These are phyloP conservation scores for Oryza longistaminata DNA, from an alignment of 176 grass and related monocot genomes.

Conservation along the genomic window DNA sequence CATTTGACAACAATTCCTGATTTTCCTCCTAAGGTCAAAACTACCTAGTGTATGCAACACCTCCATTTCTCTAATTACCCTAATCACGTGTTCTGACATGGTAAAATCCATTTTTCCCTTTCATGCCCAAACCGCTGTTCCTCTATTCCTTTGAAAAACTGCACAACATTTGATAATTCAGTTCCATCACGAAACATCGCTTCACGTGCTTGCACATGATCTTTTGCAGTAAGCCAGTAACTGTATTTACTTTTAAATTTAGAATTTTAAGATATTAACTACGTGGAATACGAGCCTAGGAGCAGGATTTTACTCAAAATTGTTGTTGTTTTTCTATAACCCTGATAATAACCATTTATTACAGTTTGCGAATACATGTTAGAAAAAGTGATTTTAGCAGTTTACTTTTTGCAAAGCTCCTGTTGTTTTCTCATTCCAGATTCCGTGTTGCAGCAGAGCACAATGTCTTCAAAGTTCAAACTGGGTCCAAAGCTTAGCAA, in stretches of 20 bases:
- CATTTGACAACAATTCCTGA: not conserved
- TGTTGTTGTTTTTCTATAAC: not conserved
- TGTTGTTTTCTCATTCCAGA: not conserved
- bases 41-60: not conserved
- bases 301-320: too few relatives aligned
- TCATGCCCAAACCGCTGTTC: not conserved
- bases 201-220: not conserved
- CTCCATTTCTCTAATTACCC: not conserved
- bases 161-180: not conserved
- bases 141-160: not conserved
- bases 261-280: not conserved
- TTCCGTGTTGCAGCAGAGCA: not conserved
- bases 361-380: not conserved
- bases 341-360: not conserved
- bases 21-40: not conserved
- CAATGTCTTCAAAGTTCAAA: not conserved
- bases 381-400: not conserved
- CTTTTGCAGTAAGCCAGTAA: too few relatives aligned
- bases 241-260: not conserved
- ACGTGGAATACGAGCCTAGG: too few relatives aligned
- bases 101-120: not conserved
- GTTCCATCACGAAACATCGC: not conserved
- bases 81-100: not conserved
- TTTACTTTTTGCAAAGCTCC: not conserved
- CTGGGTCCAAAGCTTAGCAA: not conserved